Base-by-base conservation (phyloP, 768 basidiomycete species). In the Suillus americanus region DNA sequence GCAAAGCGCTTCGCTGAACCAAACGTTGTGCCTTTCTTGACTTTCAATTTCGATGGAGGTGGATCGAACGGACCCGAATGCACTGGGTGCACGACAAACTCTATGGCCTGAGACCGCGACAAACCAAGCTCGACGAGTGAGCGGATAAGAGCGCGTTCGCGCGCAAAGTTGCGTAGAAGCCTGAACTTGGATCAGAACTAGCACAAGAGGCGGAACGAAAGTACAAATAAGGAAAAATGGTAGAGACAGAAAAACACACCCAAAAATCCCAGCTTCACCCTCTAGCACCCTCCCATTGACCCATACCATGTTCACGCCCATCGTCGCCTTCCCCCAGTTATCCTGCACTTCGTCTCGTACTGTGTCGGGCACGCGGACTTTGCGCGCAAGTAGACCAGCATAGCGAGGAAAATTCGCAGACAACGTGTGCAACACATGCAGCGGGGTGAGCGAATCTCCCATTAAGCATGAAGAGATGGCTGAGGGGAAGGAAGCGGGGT, bases 331-430 rank as follows among this genome's bases (percentile, higher is more conserved):
- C 33, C 23, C 67, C 64, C 85, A 81, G 67, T 94, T 94, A 9
- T 71, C 72, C 25, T 80, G 71, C 7, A 95, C 73, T 70, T 93
- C 92, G 0, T 82, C 74, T 1, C 73, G 70, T 10, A 97, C 69
- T 14, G 76, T 79, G 10, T 77, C 72, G 64, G 85, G 83, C 3
- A 86, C 77, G 2, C 78, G 69, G 50, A 95, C 85, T 64, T 89
- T 87, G 3, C 94, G 86, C 0, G 91, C 85, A 37, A 97, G 80
- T 3, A 88, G 80, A 0, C 87, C 82, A 1, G 89, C 89, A 71
- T 96, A 97, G 72, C 86, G 90, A 0, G 97, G 96, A 78, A 98
- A 97, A 75, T 96, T 89, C 71, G 95, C 92, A 0, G 92, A 83
- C 25, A 99, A 83, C 16, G 86, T 82, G 54, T 81, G 84, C 41